Percentiles rank a stretch among this genome's conserved stretches.
phyloP scores from a whole-genome alignment of 768 basidiomycete genomes.

The Lepiota brunneoincarnata region DNA sequence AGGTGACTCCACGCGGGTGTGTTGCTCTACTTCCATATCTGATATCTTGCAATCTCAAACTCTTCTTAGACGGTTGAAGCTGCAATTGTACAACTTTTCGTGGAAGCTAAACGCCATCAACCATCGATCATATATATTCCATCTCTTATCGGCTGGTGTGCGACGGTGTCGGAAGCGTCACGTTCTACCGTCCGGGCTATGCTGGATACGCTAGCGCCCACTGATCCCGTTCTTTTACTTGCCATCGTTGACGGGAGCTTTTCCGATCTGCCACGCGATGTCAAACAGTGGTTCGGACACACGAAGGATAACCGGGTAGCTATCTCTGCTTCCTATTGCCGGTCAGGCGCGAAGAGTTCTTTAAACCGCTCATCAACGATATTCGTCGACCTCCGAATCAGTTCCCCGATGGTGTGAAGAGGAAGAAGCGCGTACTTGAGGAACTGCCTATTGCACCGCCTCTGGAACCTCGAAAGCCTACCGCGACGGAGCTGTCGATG shows the following conservation, averaged over 20 bases:
- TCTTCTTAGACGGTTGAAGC: slow-evolving; percentile 76
- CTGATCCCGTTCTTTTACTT: slow-evolving; percentile 90
- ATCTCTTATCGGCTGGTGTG: slow-evolving; percentile 81
- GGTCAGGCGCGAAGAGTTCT: slow-evolving; percentile 73
- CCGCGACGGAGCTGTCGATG: slow-evolving; percentile 74
- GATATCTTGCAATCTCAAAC: neutral
- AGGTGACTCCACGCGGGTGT: slow-evolving; percentile 84
- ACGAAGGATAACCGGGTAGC: slow-evolving; percentile 72
- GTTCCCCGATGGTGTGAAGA: slow-evolving; percentile 86
- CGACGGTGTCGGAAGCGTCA: slow-evolving; percentile 79
- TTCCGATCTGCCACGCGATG: slow-evolving; percentile 70
- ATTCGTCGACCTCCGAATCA: slow-evolving; percentile 75
- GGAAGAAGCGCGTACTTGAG: slow-evolving; percentile 83
- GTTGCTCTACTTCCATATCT: slow-evolving; percentile 22
- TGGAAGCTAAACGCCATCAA: slow-evolving; percentile 96
- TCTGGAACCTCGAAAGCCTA: slow-evolving; percentile 78
- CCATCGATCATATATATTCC: slow-evolving; percentile 96
- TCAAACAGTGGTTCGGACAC: slow-evolving; percentile 88
- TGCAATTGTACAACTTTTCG: slow-evolving; percentile 89
- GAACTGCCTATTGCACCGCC: slow-evolving; percentile 88
- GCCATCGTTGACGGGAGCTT: slow-evolving; percentile 84
- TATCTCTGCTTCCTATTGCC: slow-evolving; percentile 47
- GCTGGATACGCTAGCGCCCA: slow-evolving; percentile 87
- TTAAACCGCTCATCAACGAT: slow-evolving; percentile 67
- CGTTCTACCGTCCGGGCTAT: slow-evolving; percentile 85